These are phyloP conservation scores for Sporobolus alterniflorus DNA, from an alignment of 202 grass and related monocot genomes.

Conservation along the genomic window DNA sequence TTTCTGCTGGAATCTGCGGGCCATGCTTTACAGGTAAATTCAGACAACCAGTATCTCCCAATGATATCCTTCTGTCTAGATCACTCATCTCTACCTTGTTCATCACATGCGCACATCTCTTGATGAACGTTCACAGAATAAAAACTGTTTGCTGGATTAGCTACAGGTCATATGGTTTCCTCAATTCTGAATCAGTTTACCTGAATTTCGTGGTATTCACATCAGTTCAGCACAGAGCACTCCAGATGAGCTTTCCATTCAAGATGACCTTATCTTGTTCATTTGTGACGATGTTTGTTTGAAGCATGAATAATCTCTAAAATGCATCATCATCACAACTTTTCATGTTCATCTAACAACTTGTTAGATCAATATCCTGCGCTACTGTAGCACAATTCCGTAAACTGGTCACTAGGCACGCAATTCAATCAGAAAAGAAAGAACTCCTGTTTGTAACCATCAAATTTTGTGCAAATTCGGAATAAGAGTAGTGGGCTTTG, in stretches of 20 bases:
- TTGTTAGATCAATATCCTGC: not conserved
- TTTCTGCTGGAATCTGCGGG: constrained; percentile 16
- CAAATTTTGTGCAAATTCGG: constrained; percentile 7
- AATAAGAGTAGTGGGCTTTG: not conserved
- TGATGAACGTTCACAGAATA: not conserved
- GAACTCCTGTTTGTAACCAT: not conserved
- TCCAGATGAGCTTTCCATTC: not conserved
- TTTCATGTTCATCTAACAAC: not conserved
- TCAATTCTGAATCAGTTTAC: constrained; percentile 3
- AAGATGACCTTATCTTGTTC: not conserved
- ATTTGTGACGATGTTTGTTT: not conserved
- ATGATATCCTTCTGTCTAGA: constrained; percentile 37
- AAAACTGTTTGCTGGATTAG: not conserved
- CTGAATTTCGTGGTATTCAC: not conserved
- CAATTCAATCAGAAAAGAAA: not conserved
- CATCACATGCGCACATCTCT: not conserved
- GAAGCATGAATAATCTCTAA: not conserved
- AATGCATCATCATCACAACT: not conserved
- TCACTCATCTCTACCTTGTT: constrained; percentile 49
- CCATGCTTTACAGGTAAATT: constrained; percentile 13
- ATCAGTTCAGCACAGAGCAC: not conserved
- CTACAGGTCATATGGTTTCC: not conserved
- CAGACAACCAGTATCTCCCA: constrained; percentile 30
- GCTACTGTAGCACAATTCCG: not conserved
- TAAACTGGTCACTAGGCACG: not conserved